Evolutionary conservation across 768 basidiomycete genomes (phyloP), one percentile per base, ranked within the genome.

Genomic region (Leucosporidium creatinivorum): DNA sequence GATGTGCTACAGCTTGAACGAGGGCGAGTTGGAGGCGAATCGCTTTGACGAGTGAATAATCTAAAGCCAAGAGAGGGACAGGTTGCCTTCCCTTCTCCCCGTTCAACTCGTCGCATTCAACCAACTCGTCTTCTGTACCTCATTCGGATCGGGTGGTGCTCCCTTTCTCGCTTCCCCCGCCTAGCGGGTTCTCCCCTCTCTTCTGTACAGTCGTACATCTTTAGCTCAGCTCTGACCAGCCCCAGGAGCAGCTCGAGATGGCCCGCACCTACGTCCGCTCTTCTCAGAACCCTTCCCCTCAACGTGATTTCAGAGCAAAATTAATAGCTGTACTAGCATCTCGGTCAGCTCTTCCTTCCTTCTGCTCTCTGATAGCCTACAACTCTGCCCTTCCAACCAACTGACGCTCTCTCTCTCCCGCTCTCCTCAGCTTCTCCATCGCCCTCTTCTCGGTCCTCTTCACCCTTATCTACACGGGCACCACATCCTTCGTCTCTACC

Each of bases 381-480:
- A 44, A 13, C 39, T 44, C 39, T 13, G 5, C 33, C 33, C 10
- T 33, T 44, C 15, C 2, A 10, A 44, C 8, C 39, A 8, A 52
- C 51, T n/a, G 25, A 15, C 25, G 13, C 26, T n/a, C 26, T 5
- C 23, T 44, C 39, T 44, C 39, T 44, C 56, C 47, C 57, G 7
- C 52, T 17, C 39, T 31, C 33, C 39, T 48, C 18, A 31, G 56
- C 2, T 25, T 49, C 36, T 49, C 59, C 58, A 15, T 66, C 44
- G 39, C 52, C 58, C 15, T 59, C 63, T 17, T 56, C 65, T 31
- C 65, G 9, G 17, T 61, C 48, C 18, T 61, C 59, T 3, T 61
- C 52, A 66, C 65, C 19, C 60, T 61, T 47, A 13, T 66, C 60
- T 44, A 26, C 25, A 26, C 31, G 17, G 31, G 44, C 19, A 19